Evolutionary conservation across 2,329 filamentous ascomycete species (phyloP).

Genomic region (Pseudocercospora ulei): DNA sequence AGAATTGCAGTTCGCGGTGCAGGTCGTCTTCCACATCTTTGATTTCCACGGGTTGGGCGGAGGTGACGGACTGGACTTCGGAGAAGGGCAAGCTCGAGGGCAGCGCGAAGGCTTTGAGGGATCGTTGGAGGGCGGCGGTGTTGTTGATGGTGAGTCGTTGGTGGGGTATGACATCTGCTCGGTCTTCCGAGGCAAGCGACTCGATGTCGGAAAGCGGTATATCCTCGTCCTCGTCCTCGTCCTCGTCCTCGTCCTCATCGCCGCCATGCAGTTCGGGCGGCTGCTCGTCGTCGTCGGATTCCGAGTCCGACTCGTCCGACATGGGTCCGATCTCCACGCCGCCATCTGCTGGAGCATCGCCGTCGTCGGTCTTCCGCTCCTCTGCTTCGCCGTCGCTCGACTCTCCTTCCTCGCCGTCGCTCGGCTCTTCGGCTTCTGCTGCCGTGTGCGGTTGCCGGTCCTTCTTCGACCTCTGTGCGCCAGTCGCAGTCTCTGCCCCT

Average conservation of each 20-base stretch:
- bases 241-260: constrained; percentile 44
- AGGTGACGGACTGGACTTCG: constrained; percentile 67
- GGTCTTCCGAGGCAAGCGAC: constrained; percentile 66
- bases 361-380: constrained; percentile 30
- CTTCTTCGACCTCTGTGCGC: constrained; percentile 17
- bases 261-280: constrained; percentile 34
- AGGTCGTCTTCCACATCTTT: constrained; percentile 83
- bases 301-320: constrained; percentile 33
- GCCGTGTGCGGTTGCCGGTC: constrained; percentile 17
- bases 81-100: constrained; percentile 66
- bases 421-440: constrained; percentile 19
- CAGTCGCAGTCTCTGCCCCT: constrained; percentile 22
- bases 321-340: constrained; percentile 32
- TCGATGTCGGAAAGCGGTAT: constrained; percentile 83
- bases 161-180: constrained; percentile 77
- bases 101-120: constrained; percentile 68
- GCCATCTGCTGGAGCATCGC: constrained; percentile 37
- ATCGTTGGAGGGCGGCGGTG: constrained; percentile 69
- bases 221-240: constrained; percentile 71
- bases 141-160: constrained; percentile 97
- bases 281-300: constrained; percentile 32
- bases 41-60: constrained; percentile 59
- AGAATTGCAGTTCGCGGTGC: constrained; percentile 84
- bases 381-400: constrained; percentile 25
- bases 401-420: constrained; percentile 32